Percentiles rank a stretch among this genome's conserved stretches.
phyloP scores from a whole-genome alignment of 2,329 filamentous ascomycete genomes.

The Emergomyces orientalis region DNA sequence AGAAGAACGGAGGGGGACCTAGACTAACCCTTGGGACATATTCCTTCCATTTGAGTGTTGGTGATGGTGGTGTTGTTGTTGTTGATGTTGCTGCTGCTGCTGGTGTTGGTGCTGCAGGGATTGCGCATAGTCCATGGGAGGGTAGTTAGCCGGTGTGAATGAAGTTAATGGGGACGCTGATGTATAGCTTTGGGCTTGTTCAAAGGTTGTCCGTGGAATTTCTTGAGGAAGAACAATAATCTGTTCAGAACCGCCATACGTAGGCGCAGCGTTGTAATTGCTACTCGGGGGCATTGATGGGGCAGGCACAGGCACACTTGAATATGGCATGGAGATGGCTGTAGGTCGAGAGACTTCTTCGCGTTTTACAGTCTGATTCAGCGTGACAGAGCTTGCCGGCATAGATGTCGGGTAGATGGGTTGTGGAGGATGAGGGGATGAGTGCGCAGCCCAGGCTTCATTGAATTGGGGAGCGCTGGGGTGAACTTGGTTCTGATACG shows the following conservation, averaged over 20 bases:
- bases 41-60: conserved; percentile 51
- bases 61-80: conserved; percentile 46
- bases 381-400: conserved; percentile 49
- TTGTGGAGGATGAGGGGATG: conserved; percentile 52
- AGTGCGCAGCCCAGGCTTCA: conserved; percentile 71
- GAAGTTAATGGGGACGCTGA: conserved; percentile 58
- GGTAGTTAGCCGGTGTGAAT: conserved; percentile 64
- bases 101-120: conserved; percentile 43
- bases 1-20: not conserved
- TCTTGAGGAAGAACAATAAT: conserved; percentile 66
- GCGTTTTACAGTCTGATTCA: conserved; percentile 51
- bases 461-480: conserved; percentile 63
- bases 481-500: conserved; percentile 60
- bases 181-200: conserved; percentile 59
- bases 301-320: conserved; percentile 61
- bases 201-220: conserved; percentile 64
- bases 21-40: conserved; percentile 77
- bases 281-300: conserved; percentile 61
- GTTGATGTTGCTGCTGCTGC: conserved; percentile 48
- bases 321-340: conserved; percentile 60
- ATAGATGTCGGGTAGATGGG: conserved; percentile 51
- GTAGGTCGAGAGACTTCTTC: conserved; percentile 45
- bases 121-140: conserved; percentile 64
- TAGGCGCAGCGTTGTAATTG: conserved; percentile 48
- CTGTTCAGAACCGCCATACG: conserved; percentile 53